A percentile compares a stretch with the other conserved stretches of the same genome.
These are phyloP conservation scores for Cryptococcus sp. DNA, from an alignment of 1,284 basidiomycete species.

Conservation along the genomic window DNA sequence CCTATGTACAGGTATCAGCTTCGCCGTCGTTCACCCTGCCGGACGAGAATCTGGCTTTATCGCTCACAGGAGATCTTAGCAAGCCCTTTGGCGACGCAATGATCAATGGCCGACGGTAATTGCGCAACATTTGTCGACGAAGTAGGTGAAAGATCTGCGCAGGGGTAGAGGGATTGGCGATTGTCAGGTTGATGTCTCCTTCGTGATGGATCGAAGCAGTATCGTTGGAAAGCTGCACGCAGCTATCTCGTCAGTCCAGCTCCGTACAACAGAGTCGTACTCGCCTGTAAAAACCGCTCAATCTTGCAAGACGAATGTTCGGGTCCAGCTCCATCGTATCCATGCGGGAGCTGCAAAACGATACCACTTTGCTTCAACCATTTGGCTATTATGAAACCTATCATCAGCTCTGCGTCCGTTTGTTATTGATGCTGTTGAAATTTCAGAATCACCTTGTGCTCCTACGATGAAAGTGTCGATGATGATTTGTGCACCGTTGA, in stretches of 20 bases:
- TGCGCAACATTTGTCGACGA: slow-evolving; percentile 75
- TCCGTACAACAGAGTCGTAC: slow-evolving; percentile 3
- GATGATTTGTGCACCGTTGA: slow-evolving; percentile 83
- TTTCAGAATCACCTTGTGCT: slow-evolving; percentile 63
- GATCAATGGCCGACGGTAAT: slow-evolving; percentile 80
- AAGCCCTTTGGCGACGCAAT: slow-evolving; percentile 81
- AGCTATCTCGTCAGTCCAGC: not conserved
- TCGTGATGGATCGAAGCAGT: slow-evolving; percentile 60
- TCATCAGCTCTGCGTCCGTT: not conserved
- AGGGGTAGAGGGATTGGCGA: slow-evolving; percentile 81
- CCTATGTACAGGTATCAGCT: slow-evolving; percentile 55
- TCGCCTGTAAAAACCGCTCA: slow-evolving; percentile 79
- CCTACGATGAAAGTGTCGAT: slow-evolving; percentile 85
- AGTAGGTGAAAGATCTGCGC: slow-evolving; percentile 88
- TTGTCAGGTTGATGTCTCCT: slow-evolving; percentile 72
- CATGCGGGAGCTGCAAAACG: slow-evolving; percentile 80
- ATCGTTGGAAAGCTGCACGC: slow-evolving; percentile 27
- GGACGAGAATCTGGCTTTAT: not conserved
- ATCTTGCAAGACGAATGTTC: slow-evolving; percentile 85
- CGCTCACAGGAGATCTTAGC: slow-evolving; percentile 70
- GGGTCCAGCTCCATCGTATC: slow-evolving; percentile 83
- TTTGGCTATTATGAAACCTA: slow-evolving; percentile 63
- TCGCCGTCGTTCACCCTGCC: not conserved
- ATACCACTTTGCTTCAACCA: slow-evolving; percentile 91
- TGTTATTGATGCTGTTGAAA: not conserved